Evolutionary conservation across 352 stramenopile genomes (phyloP), one percentile per base, ranked within the genome.

Genomic region (Globisporangium emineosum): DNA sequence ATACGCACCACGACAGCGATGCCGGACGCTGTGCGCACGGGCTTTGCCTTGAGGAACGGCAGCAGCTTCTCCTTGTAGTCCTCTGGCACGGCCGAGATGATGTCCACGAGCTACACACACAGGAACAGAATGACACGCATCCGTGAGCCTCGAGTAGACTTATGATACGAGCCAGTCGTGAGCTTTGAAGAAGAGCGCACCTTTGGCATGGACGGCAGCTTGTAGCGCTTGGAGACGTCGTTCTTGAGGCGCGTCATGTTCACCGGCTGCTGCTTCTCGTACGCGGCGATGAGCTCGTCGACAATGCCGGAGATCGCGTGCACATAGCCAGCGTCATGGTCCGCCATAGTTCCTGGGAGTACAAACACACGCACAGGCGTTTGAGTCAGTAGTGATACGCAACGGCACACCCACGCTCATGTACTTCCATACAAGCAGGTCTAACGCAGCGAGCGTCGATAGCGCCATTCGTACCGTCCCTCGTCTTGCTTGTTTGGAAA

Each of bases 211-310:
- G 90, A 96, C 33, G 91, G 82, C 9, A 98, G 70, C 73, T 94
- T 94, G 73, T 94, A 97, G 45, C 93, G 88, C 68, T 94, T 94
- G 30, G 91, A 86, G 12, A 96, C 79, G 70, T 97, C 76, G 58
- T 93, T 91, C 75, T 98, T 98, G 37, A 98, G 81, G 32, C 87
- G 81, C 51, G 92, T 98, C 76, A 98, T 97, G 77, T 98, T 98
- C 17, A 98, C 79, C 2, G 90, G 88, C 50, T 91, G 67, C 37
- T 94, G 88, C 21, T 75, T 70, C 63, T 98, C 89, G 67, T 97
- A 98, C 5, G 93, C 91, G 23, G 79, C 70, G 47, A 98, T 97
- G 19, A 98, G 72, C 53, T 90, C 88, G 62, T 96, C 85, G 15
- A 98, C 92, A 64, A 98, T 97, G 60, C 89, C 83, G 5, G 90